Conservation (phyloP, 2,329 filamentous ascomycete species). For the Monilinia aucupariae region DNA sequence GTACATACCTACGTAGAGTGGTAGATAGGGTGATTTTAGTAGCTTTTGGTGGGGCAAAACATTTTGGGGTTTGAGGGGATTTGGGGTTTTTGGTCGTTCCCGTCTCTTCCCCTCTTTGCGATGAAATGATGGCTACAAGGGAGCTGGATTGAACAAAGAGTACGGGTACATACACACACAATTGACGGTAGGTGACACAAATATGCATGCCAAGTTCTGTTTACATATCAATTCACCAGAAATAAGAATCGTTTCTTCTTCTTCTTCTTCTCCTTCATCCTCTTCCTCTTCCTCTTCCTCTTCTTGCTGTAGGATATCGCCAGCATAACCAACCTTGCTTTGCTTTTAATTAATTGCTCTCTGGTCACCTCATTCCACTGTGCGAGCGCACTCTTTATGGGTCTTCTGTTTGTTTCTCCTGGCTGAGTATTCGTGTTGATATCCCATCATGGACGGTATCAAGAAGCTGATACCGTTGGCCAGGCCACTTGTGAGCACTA, state of each 20-base stretch:
- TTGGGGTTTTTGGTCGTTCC: background rate
- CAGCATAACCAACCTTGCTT: background rate
- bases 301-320: background rate
- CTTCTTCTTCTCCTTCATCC: too few relatives aligned
- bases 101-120: background rate
- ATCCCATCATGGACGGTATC: conserved; percentile 18
- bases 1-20: too few relatives aligned
- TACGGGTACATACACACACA: background rate
- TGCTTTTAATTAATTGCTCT: background rate
- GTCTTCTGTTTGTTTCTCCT: background rate
- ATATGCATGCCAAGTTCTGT: background rate
- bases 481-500: conserved; percentile 27
- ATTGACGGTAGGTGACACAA: background rate
- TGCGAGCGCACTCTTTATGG: background rate
- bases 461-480: conserved; percentile 21
- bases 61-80: background rate
- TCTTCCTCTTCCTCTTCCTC: too few relatives aligned
- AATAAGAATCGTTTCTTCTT: too few relatives aligned
- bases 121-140: too few relatives aligned
- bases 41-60: background rate
- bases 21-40: too few relatives aligned
- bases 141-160: too few relatives aligned
- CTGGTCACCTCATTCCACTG: background rate
- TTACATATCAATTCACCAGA: background rate
- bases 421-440: background rate